Conservation (phyloP, 1,284 basidiomycete species). For the Melampsora occidentalis region DNA sequence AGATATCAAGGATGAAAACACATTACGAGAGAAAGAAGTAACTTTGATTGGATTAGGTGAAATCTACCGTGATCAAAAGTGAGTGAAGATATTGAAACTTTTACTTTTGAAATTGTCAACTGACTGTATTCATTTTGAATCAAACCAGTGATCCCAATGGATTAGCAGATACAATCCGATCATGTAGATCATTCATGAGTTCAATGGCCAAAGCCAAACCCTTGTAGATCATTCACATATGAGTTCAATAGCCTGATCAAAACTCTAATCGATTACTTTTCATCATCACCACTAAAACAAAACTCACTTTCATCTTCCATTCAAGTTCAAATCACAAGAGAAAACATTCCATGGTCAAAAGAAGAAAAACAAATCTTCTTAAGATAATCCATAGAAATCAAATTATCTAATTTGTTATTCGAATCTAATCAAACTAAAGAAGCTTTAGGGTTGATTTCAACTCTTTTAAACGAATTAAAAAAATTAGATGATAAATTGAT, state of each 20-base stretch:
- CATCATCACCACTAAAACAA: constrained; percentile 26
- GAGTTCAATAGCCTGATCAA: constrained; percentile 74
- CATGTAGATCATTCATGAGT: constrained; percentile 85
- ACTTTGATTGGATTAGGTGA: constrained; percentile 83
- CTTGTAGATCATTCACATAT: too few relatives aligned
- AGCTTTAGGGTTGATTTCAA: constrained; percentile 77
- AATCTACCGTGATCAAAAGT: constrained; percentile 82
- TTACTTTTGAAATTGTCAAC: not conserved
- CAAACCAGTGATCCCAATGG: constrained; percentile 60
- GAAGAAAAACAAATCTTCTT: constrained; percentile 90
- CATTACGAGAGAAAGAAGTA: constrained; percentile 74
- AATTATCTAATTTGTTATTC: constrained; percentile 75
- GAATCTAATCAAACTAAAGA: constrained; percentile 51
- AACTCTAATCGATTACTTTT: constrained; percentile 43
- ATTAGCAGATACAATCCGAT: constrained; percentile 79
- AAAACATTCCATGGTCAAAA: constrained; percentile 92
- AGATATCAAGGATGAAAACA: constrained; percentile 59
- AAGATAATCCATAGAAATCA: constrained; percentile 88
- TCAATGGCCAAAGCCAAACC: constrained; percentile 97
- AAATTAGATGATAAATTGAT: constrained; percentile 96
- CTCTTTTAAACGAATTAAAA: constrained; percentile 82
- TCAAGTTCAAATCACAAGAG: constrained; percentile 81
- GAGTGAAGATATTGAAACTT: constrained; percentile 50
- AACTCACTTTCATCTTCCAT: constrained; percentile 54
- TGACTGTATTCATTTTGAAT: not conserved